These are phyloP conservation scores for Acer yangbiense DNA, from an alignment of 345 rosid genomes.

Conservation along the genomic window DNA sequence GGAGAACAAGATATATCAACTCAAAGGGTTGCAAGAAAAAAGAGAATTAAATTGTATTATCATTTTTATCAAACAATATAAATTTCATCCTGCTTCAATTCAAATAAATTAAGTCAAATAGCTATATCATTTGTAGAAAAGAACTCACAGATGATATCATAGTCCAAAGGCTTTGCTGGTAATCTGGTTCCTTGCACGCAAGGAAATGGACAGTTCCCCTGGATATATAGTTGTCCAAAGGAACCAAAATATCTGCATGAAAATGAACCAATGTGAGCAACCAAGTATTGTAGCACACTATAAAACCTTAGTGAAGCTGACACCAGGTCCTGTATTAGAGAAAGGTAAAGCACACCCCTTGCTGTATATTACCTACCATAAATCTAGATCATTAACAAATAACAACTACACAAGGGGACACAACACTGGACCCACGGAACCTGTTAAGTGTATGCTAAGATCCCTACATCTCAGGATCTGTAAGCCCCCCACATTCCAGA, in stretches of 20 bases:
- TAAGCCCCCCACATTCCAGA: background rate
- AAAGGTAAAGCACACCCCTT: background rate
- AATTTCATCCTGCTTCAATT: background rate
- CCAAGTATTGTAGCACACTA: background rate
- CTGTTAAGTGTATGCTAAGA: background rate
- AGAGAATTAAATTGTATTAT: background rate
- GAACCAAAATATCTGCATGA: conserved; percentile 87
- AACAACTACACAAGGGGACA: background rate
- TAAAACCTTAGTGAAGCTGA: background rate
- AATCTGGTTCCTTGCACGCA: conserved; percentile 85
- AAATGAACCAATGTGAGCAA: conserved; percentile 14
- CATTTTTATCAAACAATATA: background rate
- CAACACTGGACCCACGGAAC: background rate
- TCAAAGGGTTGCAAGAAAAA: background rate
- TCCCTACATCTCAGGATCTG: background rate
- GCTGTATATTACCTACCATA: background rate
- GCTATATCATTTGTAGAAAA: conserved; percentile 2
- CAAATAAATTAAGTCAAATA: background rate
- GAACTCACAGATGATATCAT: conserved; percentile 90
- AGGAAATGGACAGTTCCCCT: conserved; percentile 94
- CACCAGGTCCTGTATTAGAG: background rate
- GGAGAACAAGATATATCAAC: background rate
- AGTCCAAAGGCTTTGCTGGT: conserved; percentile 93
- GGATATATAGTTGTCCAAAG: conserved; percentile 93
- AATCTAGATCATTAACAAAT: background rate